phyloP scores from a whole-genome alignment of 139 green algal genomes.

The Chlorella sp. region DNA sequence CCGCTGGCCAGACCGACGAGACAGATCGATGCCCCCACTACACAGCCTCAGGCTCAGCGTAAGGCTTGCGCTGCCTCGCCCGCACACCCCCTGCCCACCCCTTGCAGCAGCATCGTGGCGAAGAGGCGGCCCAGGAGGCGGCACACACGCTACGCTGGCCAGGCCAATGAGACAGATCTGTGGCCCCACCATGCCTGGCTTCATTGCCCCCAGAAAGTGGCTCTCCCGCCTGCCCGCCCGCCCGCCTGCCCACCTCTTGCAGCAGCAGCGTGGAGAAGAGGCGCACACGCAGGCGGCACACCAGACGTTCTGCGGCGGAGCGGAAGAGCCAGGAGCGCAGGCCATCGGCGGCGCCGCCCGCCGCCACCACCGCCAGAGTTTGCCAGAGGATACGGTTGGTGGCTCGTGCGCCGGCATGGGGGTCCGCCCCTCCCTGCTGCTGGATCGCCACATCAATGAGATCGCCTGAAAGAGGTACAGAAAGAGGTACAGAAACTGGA shows the following conservation, averaged over 20 bases:
- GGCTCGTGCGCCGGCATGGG: constrained; percentile 16
- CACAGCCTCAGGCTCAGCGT: too few species aligned
- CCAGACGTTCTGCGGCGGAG: constrained; percentile 59
- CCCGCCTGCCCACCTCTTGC: constrained; percentile 30
- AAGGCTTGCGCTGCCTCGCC: neutral
- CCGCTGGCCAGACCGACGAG: too few species aligned
- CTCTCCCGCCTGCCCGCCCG: too few species aligned
- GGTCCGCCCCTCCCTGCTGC: constrained; percentile 2
- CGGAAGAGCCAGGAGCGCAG: constrained; percentile 55
- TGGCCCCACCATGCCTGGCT: too few species aligned
- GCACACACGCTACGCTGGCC: too few species aligned
- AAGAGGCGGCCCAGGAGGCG: too few species aligned
- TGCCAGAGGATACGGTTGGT: constrained; percentile 43
- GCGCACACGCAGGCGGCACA: constrained; percentile 48
- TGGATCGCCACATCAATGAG: constrained; percentile 62
- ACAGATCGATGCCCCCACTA: too few species aligned
- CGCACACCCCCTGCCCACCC: too few species aligned
- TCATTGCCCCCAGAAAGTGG: too few species aligned
- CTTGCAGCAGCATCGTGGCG: too few species aligned
- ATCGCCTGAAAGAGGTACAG: constrained; percentile 8
- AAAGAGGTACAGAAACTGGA: too few species aligned
- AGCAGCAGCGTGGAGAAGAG: constrained; percentile 48
- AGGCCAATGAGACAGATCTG: too few species aligned
- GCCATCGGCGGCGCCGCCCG: neutral
- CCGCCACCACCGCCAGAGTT: constrained; percentile 10